These are phyloP conservation scores for Lachancea meyersii DNA, from an alignment of 805 yeast genomes.

Conservation along the genomic window DNA sequence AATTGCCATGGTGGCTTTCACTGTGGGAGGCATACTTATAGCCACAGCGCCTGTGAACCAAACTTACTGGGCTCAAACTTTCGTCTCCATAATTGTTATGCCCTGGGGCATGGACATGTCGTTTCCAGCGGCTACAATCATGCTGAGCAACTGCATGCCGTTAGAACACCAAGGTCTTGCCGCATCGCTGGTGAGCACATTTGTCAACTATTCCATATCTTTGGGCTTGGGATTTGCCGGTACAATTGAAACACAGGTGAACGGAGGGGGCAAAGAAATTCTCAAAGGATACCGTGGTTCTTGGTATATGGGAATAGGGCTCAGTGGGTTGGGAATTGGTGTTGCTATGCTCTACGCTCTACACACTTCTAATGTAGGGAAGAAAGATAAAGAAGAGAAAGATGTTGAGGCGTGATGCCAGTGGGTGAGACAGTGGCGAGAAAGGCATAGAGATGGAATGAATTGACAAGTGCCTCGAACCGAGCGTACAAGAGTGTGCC, in stretches of 20 bases:
- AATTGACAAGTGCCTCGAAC: too few relatives aligned
- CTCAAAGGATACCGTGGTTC: slow-evolving; percentile 50
- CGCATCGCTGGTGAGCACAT: slow-evolving; percentile 56
- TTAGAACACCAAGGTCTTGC: slow-evolving; percentile 59
- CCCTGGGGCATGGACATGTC: slow-evolving; percentile 65
- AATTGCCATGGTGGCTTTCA: slow-evolving; percentile 43
- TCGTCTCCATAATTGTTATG: slow-evolving; percentile 45
- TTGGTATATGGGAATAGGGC: slow-evolving; percentile 52
- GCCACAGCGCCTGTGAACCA: slow-evolving; percentile 49
- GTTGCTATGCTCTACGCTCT: slow-evolving; percentile 17
- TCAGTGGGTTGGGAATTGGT: slow-evolving; percentile 43
- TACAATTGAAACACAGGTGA: slow-evolving; percentile 42
- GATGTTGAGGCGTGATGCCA: too few relatives aligned
- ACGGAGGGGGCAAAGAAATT: slow-evolving; percentile 15
- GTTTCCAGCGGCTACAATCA: slow-evolving; percentile 60
- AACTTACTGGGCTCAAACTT: slow-evolving; percentile 48
- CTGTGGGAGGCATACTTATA: slow-evolving; percentile 41
- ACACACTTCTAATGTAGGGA: neutral
- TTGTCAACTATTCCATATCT: slow-evolving; percentile 58
- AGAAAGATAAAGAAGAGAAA: too few relatives aligned
- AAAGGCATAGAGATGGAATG: too few relatives aligned
- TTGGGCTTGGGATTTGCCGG: slow-evolving; percentile 58
- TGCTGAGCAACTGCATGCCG: slow-evolving; percentile 49
- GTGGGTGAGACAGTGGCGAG: too few relatives aligned
- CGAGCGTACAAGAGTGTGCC: too few relatives aligned